A percentile compares a stretch with the other conserved stretches of the same genome.
Evolutionary conservation across 140 eudicot genomes (phyloP).

Genomic region (Anethum foeniculum): DNA sequence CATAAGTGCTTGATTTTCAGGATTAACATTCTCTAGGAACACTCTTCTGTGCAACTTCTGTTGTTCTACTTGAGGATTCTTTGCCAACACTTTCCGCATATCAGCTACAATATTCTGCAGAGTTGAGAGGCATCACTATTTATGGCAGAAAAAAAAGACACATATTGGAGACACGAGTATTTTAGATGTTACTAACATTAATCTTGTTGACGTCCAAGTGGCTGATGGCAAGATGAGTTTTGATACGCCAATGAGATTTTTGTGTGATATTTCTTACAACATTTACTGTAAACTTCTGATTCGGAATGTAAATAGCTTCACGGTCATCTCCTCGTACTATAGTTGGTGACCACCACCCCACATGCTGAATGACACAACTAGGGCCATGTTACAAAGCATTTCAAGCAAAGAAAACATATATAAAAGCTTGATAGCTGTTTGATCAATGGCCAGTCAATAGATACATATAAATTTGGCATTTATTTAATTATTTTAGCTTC

Average conservation of each 20-base stretch:
- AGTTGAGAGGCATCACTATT: background rate
- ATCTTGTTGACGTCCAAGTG: slow-evolving; percentile 85
- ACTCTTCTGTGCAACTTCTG: slow-evolving; percentile 93
- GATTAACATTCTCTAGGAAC: slow-evolving; percentile 70
- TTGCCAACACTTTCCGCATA: slow-evolving; percentile 92
- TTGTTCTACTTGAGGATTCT: slow-evolving; percentile 97
- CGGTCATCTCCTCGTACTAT: slow-evolving; percentile 92
- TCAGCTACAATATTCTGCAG: slow-evolving; percentile 87
- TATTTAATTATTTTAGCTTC: background rate
- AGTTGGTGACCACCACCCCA: slow-evolving; percentile 99
- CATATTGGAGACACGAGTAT: slow-evolving; percentile 7
- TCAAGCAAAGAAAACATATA: background rate
- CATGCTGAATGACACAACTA: slow-evolving; percentile 47
- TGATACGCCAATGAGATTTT: slow-evolving; percentile 97
- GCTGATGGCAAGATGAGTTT: slow-evolving; percentile 88
- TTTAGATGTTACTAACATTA: slow-evolving; percentile 42
- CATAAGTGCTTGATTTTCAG: slow-evolving; percentile 87
- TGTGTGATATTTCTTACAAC: slow-evolving; percentile 89
- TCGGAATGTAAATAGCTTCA: slow-evolving; percentile 96
- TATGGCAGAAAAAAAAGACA: slow-evolving; percentile 1
- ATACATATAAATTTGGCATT: background rate
- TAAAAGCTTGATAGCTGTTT: background rate
- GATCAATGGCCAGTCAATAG: background rate
- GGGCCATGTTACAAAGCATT: background rate
- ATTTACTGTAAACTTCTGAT: slow-evolving; percentile 84